Evolutionary conservation across 1,139 yeast species (phyloP), one percentile per base, ranked within the genome.

Genomic region (Suhomyces panamericanus): DNA sequence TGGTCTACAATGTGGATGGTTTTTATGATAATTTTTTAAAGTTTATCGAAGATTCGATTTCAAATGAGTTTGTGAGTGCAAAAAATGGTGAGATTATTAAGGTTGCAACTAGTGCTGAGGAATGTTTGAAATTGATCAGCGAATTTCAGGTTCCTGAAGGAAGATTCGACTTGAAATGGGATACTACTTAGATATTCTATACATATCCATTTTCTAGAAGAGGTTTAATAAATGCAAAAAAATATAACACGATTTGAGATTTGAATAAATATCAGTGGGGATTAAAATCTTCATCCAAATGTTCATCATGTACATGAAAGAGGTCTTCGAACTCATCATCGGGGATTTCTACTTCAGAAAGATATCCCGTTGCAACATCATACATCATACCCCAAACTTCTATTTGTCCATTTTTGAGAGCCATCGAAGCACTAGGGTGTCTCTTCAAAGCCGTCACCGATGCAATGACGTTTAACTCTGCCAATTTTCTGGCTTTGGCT

Each of bases 361-460:
- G 73, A 42, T 77, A 73, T 17, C 98, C 99, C 9, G 87, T 76
- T 32, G 79, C 81, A 36, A 90, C 96, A 60, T 91, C 90, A 67
- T 91, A 93, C 53, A 93, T 80, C 66, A 91, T 68, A 1, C 97
- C 98, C 78, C 90, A 85, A 35, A 93, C 87, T 64, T 88, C 87
- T 40, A 93, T 75, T n/a, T 84, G 82, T n/a, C 87, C 82, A 49
- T 73, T 75, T 49, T 77, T 76, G 52, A 85, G 69, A 9, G 96
- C 96, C 48, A 77, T 75, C 49, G 81, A 77, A 29, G 95, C 96
- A 45, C 86, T 80, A 29, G 88, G 87, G 57, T 85, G 88, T 56
- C 89, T 77, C 52, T 79, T 78, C 49, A 87, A 67, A 2, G 78
- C 80, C 42, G 73, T 67, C 4, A 80, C 81, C 1, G 83, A 77